Evolutionary conservation across 345 rosid genomes (phyloP), one percentile per base, ranked within the genome.

Genomic region (Theobroma cacao): DNA sequence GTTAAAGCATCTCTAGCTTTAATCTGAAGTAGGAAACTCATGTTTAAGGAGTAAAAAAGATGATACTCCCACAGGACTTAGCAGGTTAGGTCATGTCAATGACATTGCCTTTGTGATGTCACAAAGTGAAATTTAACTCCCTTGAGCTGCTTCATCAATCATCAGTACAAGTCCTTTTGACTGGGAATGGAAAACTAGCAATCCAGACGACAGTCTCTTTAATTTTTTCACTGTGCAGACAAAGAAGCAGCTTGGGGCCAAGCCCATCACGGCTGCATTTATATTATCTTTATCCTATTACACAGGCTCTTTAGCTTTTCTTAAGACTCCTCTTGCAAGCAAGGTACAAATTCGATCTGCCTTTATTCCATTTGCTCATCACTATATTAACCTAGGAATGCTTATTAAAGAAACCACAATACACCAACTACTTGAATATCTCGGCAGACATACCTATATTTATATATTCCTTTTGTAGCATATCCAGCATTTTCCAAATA

Each of bases 341-440:
- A 82, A 82, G 67, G 85, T 40, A 82, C 69, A 47, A 77, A 43
- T 30, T 61, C 70, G 59, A 8, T 36, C 8, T 40, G 0, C 31
- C 77, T 61, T 66, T 76, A 74, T 63, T 66, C 70, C 80, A 33
- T 58, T 26, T 22, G 24, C 56, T 41, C 68, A 13, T 62, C 77
- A 58, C 76, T 83, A 71, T 82, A 80, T 82, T 82, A 69, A 65
- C 45, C 52, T 13, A 3, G 43, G 47, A n/a, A 48, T 40, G 71
- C 61, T 58, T 24, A 9, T n/a, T 65, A 15, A 45, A 13, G 34
- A 50, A 74, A 41, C 66, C 64, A 70, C 64, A 75, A 76, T 14
- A 60, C 28, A 17, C 1, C 15, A 2, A 22, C 2, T 11, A 1
- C 40, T 4, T 36, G 6, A 11, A 7, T 12, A 28, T 17, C n/a